Evolutionary conservation across 1,284 basidiomycete genomes (phyloP), one percentile per base, ranked within the genome.

Genomic region (Kalmanozyma brasiliensis): DNA sequence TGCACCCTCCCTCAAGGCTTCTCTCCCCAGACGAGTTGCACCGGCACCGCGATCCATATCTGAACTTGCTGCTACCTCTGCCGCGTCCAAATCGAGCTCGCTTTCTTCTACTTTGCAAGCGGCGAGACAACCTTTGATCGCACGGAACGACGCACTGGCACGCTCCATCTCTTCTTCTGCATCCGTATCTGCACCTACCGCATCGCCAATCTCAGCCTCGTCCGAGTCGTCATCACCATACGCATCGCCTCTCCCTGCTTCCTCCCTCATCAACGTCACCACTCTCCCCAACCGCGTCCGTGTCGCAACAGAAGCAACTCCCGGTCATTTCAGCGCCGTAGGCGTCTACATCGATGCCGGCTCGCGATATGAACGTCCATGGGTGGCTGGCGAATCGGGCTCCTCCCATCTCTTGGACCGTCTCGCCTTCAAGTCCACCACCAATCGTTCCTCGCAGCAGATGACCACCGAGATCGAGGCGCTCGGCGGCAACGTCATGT

Each of bases 321-420:
- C 94, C 0, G 93, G 94, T 9, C 94, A 98, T 84, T 98, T 98
- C 83, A 91, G 94, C 47, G 91, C 94, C 1, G 87, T 96, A 1
- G 95, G 94, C 16, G 87, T 98, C 32, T 98, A 94, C 77, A 87
- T 98, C 69, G 93, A 97, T 82, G 92, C 93, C 5, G 95, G 96
- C 20, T 90, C 92, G 33, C 87, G 95, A n/a, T 95, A 91, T 85
- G 95, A 98, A 83, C 89, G 87, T 13, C 84, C 87, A 9, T 84
- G 87, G 48, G 91, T 87, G 0, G 65, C 75, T 6, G 78, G 79
- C 19, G 80, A 81, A 58, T 89, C 88, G 17, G 95, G 95, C 1
- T 89, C 90, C 7, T 93, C 92, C 67, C 94, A 98, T 86, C 90
- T 98, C 77, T 82, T 97, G 34, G 94, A 98, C 79, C 87, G 94